Evolutionary conservation across 169 alveolate genomes (phyloP), one percentile per base, ranked within the genome.

Genomic region (Plasmodium berghei): DNA sequence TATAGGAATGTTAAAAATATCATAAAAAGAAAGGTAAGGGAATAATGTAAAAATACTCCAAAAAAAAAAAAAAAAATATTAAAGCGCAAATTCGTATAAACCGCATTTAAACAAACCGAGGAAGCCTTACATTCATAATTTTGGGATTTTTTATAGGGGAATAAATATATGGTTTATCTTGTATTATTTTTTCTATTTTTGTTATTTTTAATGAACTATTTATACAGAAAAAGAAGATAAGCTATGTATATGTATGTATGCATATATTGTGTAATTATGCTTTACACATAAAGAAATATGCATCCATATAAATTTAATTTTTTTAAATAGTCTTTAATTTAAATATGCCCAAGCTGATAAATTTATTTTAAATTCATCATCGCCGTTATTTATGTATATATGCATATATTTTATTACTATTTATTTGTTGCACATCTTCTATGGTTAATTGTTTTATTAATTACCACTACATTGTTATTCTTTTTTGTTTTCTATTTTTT

Each of bases 121-220:
- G 8, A 2, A 2, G 8, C 14, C 20, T 42, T 66, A 12, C 22
- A 28, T 34, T 28, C 40, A 6, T 49, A 8, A 55, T 54, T 66
- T 66, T 72, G 56, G 55, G 8, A n/a, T 73, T 61, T 74, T 74
- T 74, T 74, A 45, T 66, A 80, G 89, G 89, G 89, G 20, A 80
- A 80, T 80, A 80, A 80, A 64, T 80, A 80, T 62, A 52, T 80
- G 83, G 16, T 80, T 20, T 80, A 80, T 49, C 89, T 80, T 46
- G 55, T 80, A 40, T 55, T 80, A 40, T 80, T 80, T 71, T 80
- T 80, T 61, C 73, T 80, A 34, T 66, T 80, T 80, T 54, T 80
- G 46, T 34, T 80, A 14, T 80, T 80, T 34, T 80, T 80, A 34
- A 80, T 80, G 89, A 63, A 80, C 28, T 80, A 64, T 58, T 54